A percentile compares a stretch with the other conserved stretches of the same genome.
phyloP scores from a whole-genome alignment of 805 yeast species.

The Wickerhamiella domercqiae region DNA sequence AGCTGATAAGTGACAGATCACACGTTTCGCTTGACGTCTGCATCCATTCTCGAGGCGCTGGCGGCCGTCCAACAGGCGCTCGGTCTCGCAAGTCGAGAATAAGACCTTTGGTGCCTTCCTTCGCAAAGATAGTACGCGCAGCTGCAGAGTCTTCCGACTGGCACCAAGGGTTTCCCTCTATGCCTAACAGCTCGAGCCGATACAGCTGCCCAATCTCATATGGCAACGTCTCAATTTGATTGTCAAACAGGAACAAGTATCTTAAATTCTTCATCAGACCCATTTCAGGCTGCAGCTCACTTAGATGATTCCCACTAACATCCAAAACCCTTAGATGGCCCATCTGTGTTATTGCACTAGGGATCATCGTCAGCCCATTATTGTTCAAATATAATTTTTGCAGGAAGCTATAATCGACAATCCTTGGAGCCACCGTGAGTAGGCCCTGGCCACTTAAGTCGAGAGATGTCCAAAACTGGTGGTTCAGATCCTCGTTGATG shows the following conservation, averaged over 20 bases:
- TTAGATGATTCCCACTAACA: conserved; percentile 60
- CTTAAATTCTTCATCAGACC: conserved; percentile 70
- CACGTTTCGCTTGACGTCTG: conserved; percentile 26
- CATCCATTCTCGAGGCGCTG: conserved; percentile 72
- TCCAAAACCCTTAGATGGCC: conserved; percentile 69
- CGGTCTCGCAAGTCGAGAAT: conserved; percentile 69
- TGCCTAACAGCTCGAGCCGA: conserved; percentile 73
- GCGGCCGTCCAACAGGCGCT: conserved; percentile 50
- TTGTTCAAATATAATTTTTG: conserved; percentile 80
- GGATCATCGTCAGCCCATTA: conserved; percentile 56
- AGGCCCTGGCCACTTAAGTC: conserved; percentile 87
- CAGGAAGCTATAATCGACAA: conserved; percentile 69
- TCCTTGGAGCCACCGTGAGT: conserved; percentile 47
- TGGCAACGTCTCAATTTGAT: conserved; percentile 62
- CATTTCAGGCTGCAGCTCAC: conserved; percentile 64
- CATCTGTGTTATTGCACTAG: conserved; percentile 51
- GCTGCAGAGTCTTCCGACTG: conserved; percentile 22
- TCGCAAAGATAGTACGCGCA: conserved; percentile 51
- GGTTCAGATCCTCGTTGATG: conserved; percentile 28
- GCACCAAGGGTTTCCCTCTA: conserved; percentile 84
- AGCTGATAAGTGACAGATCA: conserved; percentile 61
- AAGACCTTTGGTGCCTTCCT: conserved; percentile 72
- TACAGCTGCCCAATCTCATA: conserved; percentile 71
- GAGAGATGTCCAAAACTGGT: conserved; percentile 86
- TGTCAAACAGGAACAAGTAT: conserved; percentile 77